Conservation (phyloP, 805 yeast species). For the Candida adriatica region DNA sequence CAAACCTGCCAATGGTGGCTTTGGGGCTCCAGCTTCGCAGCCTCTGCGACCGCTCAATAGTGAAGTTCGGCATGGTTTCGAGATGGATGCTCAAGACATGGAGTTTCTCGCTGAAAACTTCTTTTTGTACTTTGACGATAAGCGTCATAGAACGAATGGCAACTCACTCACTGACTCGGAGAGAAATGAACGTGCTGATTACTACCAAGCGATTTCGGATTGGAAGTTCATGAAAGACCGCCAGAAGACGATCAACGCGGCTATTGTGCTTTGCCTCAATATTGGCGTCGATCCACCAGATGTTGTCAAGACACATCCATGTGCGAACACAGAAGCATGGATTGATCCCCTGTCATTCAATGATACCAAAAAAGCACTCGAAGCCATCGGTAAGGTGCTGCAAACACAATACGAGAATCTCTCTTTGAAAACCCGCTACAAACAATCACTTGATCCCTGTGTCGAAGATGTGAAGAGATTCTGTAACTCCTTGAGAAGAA, state of each 20-base stretch:
- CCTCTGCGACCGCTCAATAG: slow-evolving; percentile 30
- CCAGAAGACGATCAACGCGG: slow-evolving; percentile 90
- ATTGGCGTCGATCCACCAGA: slow-evolving; percentile 98
- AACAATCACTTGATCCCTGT: slow-evolving; percentile 87
- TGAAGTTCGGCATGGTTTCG: slow-evolving; percentile 64
- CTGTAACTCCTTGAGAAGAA: slow-evolving; percentile 80
- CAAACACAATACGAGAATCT: slow-evolving; percentile 88
- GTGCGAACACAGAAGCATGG: slow-evolving; percentile 91
- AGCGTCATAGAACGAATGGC: slow-evolving; percentile 87
- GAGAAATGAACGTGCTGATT: slow-evolving; percentile 36
- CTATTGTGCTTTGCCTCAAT: slow-evolving; percentile 82
- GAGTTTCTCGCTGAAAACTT: slow-evolving; percentile 56
- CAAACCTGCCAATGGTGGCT: no score
- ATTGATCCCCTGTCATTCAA: slow-evolving; percentile 76
- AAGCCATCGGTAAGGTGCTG: slow-evolving; percentile 79
- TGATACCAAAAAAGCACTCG: slow-evolving; percentile 87
- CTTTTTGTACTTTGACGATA: slow-evolving; percentile 82
- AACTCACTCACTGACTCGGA: slow-evolving; percentile 61
- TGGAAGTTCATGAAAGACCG: slow-evolving; percentile 91
- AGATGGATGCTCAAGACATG: slow-evolving; percentile 53
- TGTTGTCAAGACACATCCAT: slow-evolving; percentile 84
- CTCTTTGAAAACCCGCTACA: slow-evolving; percentile 80
- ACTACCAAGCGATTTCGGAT: slow-evolving; percentile 68
- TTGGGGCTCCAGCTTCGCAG: no score
- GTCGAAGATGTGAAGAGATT: slow-evolving; percentile 93